These are phyloP conservation scores for Pleurotus pulmonarius DNA, from an alignment of 768 basidiomycete species.

Conservation along the genomic window DNA sequence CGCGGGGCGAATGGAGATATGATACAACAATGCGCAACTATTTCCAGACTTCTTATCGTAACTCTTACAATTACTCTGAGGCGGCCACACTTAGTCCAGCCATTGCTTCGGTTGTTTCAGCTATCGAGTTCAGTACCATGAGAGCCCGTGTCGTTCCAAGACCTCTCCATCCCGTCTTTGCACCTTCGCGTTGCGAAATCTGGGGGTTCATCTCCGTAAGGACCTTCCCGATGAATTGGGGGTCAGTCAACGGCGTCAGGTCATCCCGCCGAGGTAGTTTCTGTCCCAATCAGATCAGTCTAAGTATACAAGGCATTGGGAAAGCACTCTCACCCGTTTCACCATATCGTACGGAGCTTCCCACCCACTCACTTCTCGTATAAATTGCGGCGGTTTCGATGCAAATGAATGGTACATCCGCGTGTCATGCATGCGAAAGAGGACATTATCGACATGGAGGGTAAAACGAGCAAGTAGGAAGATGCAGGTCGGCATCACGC, in stretches of 20 bases:
- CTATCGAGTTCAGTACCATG: background rate
- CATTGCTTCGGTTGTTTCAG: background rate
- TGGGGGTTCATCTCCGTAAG: conserved; percentile 60
- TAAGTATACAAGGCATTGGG: background rate
- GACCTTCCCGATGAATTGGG: conserved; percentile 74
- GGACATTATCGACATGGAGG: conserved; percentile 91
- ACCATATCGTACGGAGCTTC: conserved; percentile 85
- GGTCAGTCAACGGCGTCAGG: conserved; percentile 83
- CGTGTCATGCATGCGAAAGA: conserved; percentile 88
- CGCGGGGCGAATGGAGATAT: too few species aligned
- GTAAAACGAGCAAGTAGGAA: conserved; percentile 90
- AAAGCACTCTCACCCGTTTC: conserved; percentile 51
- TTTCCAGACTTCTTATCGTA: too few species aligned
- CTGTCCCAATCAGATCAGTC: conserved; percentile 28
- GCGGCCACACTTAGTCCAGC: background rate
- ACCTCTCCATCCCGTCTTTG: conserved; percentile 83
- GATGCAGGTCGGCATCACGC: conserved; percentile 95
- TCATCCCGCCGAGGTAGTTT: conserved; percentile 73
- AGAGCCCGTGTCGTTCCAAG: conserved; percentile 45
- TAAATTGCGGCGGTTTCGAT: conserved; percentile 53
- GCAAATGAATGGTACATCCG: conserved; percentile 85
- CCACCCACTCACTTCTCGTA: conserved; percentile 86
- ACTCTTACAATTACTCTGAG: too few species aligned
- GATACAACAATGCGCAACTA: too few species aligned
- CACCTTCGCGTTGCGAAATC: conserved; percentile 56